Conservation (phyloP, 2,329 filamentous ascomycete species). For the Nigrospora sphaerica region DNA sequence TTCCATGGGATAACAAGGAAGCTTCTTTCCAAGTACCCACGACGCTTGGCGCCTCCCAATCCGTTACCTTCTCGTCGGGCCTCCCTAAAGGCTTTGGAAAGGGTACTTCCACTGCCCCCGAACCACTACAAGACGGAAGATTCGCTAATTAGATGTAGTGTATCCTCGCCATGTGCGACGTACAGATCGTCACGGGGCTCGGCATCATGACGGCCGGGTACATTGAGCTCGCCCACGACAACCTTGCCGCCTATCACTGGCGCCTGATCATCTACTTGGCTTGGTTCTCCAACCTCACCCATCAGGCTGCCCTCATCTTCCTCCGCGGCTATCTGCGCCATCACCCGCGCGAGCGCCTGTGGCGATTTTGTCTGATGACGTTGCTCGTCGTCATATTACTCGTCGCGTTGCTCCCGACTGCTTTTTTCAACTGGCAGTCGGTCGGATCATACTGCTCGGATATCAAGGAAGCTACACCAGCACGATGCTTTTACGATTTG, state of each 20-base stretch:
- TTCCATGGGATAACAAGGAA: background rate
- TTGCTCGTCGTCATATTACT: constrained; percentile 2
- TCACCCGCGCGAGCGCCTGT: background rate
- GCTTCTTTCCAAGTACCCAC: background rate
- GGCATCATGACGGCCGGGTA: constrained; percentile 4
- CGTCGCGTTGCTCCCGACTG: constrained; percentile 2
- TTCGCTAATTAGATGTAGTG: background rate
- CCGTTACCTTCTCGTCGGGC: too few relatives aligned
- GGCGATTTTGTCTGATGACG: constrained; percentile 2
- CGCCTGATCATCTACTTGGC: constrained; percentile 4
- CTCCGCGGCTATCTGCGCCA: background rate
- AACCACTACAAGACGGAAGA: background rate
- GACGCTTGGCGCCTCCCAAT: too few relatives aligned
- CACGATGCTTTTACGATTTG: too few relatives aligned
- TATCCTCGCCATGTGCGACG: constrained; percentile 2
- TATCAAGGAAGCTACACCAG: too few relatives aligned
- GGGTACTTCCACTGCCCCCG: too few relatives aligned
- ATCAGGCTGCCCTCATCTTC: constrained; percentile 3
- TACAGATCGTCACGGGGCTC: constrained; percentile 3
- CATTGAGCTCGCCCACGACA: background rate
- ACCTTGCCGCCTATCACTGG: constrained; percentile 2
- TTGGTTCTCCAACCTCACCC: constrained; percentile 4
- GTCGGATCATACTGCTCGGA: too few relatives aligned
- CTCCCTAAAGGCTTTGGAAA: too few relatives aligned
- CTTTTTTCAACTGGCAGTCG: too few relatives aligned